Evolutionary conservation across 2,329 filamentous ascomycete species (phyloP).

Genomic region (Diaporthe sp.): DNA sequence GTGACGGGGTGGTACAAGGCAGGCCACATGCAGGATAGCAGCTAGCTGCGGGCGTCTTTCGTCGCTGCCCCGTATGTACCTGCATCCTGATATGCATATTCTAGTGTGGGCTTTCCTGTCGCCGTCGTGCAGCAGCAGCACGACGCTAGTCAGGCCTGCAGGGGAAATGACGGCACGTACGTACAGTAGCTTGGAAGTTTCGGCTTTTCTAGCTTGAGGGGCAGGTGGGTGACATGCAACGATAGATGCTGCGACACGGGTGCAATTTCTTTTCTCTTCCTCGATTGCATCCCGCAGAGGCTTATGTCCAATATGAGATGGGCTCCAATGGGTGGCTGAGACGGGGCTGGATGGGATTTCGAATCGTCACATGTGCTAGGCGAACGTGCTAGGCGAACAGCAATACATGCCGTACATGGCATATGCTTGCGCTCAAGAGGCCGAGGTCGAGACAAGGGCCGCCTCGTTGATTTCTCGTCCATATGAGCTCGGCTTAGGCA

Average conservation of each 20-base stretch:
- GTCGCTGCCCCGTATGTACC: neutral
- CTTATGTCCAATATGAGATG: neutral
- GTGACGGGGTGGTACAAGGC: neutral
- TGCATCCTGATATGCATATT: constrained; percentile 20
- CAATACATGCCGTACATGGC: neutral
- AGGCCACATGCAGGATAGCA: neutral
- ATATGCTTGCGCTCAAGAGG: constrained; percentile 1
- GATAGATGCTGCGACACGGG: neutral
- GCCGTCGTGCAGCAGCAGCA: neutral
- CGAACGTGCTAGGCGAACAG: neutral
- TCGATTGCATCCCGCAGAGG: neutral
- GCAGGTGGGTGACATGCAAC: neutral
- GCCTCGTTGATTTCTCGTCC: neutral
- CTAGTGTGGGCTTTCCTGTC: neutral
- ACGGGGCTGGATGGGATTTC: neutral
- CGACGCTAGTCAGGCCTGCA: constrained; percentile 10
- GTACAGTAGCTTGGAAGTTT: neutral
- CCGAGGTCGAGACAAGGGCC: neutral
- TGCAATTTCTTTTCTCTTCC: neutral
- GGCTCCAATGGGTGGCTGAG: neutral
- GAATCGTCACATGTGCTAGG: neutral
- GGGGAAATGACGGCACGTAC: neutral
- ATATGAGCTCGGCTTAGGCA: neutral
- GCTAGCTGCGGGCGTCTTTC: constrained; percentile 3
- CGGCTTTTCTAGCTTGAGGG: neutral